Conservation (phyloP, 352 stramenopile genomes). For the Aphanomyces invadans region DNA sequence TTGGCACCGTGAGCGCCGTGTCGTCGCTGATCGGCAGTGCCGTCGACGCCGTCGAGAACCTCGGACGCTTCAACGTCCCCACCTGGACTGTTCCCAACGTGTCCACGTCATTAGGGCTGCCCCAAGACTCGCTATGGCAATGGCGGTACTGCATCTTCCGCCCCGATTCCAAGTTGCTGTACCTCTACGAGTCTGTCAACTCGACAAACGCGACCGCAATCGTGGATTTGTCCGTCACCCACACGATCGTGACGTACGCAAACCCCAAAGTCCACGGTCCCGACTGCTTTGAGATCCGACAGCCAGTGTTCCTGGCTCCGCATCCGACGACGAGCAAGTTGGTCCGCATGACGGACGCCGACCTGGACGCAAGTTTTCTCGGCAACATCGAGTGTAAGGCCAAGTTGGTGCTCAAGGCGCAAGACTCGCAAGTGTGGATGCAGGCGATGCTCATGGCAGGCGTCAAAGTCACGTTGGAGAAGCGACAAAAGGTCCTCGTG, state of each 20-base stretch:
- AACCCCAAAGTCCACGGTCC: conserved; percentile 35
- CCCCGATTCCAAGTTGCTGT: conserved; percentile 38
- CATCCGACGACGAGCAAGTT: conserved; percentile 25
- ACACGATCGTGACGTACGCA: conserved; percentile 40
- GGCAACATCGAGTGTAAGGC: conserved; percentile 30
- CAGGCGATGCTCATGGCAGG: conserved; percentile 41
- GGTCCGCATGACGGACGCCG: background rate
- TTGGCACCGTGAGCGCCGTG: conserved; percentile 42
- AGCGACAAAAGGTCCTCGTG: conserved; percentile 46
- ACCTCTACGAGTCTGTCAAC: conserved; percentile 51
- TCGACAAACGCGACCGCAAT: conserved; percentile 36
- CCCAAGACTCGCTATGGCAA: conserved; percentile 38
- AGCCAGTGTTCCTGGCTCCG: conserved; percentile 35
- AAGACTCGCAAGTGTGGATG: conserved; percentile 46
- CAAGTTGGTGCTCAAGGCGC: conserved; percentile 49
- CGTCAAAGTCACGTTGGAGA: conserved; percentile 42
- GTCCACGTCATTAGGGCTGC: background rate
- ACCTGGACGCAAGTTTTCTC: background rate
- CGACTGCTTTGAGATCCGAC: conserved; percentile 53
- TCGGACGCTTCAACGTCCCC: background rate
- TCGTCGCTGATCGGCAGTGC: conserved; percentile 34
- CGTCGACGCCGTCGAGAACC: background rate
- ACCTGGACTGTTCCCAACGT: conserved; percentile 3
- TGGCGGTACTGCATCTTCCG: conserved; percentile 70
- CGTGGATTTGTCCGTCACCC: conserved; percentile 45